Conservation (phyloP, 257 asterid species). For the Asclepias syriaca region DNA sequence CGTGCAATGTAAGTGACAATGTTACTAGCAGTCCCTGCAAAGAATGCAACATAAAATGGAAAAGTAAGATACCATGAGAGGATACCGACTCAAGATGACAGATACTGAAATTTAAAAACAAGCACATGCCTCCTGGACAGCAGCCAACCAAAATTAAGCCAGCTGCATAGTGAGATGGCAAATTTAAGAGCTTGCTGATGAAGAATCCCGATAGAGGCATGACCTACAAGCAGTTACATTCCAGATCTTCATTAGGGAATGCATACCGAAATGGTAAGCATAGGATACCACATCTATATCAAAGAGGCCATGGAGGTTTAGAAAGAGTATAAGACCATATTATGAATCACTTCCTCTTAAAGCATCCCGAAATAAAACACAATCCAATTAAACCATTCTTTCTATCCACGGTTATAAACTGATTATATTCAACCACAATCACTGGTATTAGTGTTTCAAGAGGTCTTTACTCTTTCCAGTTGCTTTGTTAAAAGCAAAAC, state of each 20-base stretch:
- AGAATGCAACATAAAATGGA: constrained; percentile 13
- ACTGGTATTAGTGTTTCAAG: not conserved
- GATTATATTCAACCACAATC: not conserved
- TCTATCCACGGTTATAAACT: not conserved
- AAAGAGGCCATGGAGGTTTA: not conserved
- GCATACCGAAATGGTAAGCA: constrained; percentile 13
- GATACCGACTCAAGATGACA: not conserved
- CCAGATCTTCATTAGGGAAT: not conserved
- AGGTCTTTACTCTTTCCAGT: not conserved
- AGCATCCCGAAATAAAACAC: not conserved
- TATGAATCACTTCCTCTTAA: not conserved
- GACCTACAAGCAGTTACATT: constrained; percentile 38
- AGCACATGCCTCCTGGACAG: constrained; percentile 85
- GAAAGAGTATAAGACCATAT: not conserved
- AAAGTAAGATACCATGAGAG: not conserved
- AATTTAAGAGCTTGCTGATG: constrained; percentile 76
- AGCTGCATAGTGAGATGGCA: constrained; percentile 91
- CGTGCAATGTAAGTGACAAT: constrained; percentile 94
- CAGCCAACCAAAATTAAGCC: constrained; percentile 88
- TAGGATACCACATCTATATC: not conserved
- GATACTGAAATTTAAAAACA: not conserved
- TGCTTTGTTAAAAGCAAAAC: not conserved
- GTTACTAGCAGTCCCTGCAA: constrained; percentile 88
- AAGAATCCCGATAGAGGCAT: constrained; percentile 84
- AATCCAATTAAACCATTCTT: not conserved